Evolutionary conservation across 345 rosid genomes (phyloP).

Genomic region (Triadica sebifera): DNA sequence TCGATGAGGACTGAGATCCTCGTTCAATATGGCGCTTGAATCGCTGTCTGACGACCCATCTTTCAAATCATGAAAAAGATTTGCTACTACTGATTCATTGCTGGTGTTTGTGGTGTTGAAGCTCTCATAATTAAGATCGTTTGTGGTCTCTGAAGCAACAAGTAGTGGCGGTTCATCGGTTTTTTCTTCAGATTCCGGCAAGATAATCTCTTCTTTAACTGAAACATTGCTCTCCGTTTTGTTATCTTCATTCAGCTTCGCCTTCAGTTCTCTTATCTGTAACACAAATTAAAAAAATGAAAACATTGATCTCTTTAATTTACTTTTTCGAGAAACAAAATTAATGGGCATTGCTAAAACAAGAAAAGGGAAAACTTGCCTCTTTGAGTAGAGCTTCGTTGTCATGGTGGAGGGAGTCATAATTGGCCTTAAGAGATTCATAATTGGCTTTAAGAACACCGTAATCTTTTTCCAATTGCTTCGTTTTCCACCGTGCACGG

Average conservation of each 20-base stretch:
- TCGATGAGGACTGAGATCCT: constrained; percentile 63
- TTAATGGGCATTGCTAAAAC: not conserved
- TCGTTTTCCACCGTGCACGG: constrained; percentile 89
- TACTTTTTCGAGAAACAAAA: no score
- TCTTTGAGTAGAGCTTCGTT: constrained; percentile 76
- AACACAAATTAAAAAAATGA: no score
- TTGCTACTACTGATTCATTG: constrained; percentile 16
- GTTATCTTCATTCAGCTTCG: constrained; percentile 56
- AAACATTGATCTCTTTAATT: no score
- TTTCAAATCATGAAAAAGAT: constrained; percentile 49
- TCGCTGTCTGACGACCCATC: constrained; percentile 92
- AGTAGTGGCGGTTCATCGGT: constrained; percentile 17
- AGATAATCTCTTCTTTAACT: constrained; percentile 58
- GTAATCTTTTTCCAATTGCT: constrained; percentile 73
- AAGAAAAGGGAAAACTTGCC: constrained; percentile 36
- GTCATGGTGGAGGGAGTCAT: constrained; percentile 67
- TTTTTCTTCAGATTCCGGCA: constrained; percentile 38
- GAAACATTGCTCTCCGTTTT: constrained; percentile 57
- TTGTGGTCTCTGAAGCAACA: constrained; percentile 27
- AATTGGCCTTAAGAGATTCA: constrained; percentile 55
- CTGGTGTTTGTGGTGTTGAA: constrained; percentile 36
- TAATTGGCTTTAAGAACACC: constrained; percentile 52
- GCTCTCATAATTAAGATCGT: constrained; percentile 42
- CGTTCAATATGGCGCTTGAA: constrained; percentile 78
- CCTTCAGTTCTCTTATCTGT: no score